A percentile compares a stretch with the other conserved stretches of the same genome.
Conservation (phyloP, 78 protist species). For the Speleostelium caveatum region DNA sequence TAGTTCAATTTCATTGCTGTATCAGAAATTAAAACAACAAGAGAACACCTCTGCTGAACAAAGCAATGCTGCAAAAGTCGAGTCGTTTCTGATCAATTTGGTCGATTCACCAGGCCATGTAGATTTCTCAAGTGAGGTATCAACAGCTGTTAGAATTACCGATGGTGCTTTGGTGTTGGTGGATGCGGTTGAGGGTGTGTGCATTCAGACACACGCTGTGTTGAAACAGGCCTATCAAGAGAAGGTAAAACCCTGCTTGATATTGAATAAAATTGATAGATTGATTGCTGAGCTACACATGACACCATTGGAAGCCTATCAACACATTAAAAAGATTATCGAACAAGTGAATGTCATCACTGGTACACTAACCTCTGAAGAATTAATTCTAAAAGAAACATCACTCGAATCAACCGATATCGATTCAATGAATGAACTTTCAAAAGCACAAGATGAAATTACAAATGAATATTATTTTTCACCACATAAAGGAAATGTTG, state of each 20-base stretch:
- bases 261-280: conserved; percentile 97
- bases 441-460: conserved; percentile 3
- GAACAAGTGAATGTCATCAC: conserved; percentile 91
- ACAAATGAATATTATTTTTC: conserved; percentile 78
- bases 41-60: neutral
- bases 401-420: neutral
- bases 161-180: conserved; percentile 92
- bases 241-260: conserved; percentile 87
- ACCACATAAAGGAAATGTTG: conserved; percentile 97
- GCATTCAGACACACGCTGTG: conserved; percentile 95
- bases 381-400: conserved; percentile 62
- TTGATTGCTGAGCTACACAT: conserved; percentile 90
- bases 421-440: neutral
- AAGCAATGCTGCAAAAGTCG: neutral
- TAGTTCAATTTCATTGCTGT: conserved; percentile 90
- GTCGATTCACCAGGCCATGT: conserved; percentile 99
- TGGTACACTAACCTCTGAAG: conserved; percentile 80
- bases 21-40: conserved; percentile 11
- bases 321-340: conserved; percentile 83
- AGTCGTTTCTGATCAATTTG: conserved; percentile 83
- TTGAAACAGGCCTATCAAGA: conserved; percentile 95
- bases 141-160: conserved; percentile 89
- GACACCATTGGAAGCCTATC: conserved; percentile 91
- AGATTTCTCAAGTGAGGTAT: conserved; percentile 95
- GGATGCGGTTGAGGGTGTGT: conserved; percentile 92